Percentiles rank a stretch among this genome's conserved stretches.
phyloP scores from a whole-genome alignment of 176 grass and related monocot species.

The Cenchrus fungigraminus region DNA sequence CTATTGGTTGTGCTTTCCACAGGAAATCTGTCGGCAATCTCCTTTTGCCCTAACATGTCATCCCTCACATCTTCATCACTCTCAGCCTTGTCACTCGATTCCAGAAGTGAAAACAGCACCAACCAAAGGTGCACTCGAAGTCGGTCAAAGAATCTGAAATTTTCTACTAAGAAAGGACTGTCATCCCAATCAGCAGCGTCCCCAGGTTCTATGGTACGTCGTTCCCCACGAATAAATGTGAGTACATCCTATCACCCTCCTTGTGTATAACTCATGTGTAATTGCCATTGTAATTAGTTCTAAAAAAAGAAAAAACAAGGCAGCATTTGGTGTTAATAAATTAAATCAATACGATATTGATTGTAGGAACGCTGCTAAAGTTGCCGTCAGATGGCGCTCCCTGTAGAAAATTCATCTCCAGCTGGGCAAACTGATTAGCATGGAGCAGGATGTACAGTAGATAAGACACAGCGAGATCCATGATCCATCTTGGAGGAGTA shows the following conservation, averaged over 20 bases:
- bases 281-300: not conserved
- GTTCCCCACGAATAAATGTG: slow-evolving; percentile 55
- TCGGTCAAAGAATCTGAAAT: slow-evolving; percentile 36
- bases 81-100: slow-evolving; percentile 46
- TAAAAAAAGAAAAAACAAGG: not conserved
- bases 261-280: not conserved
- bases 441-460: not conserved
- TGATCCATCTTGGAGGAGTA: slow-evolving; percentile 30
- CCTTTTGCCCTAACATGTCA: slow-evolving; percentile 36
- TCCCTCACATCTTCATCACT: slow-evolving; percentile 48
- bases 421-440: not conserved
- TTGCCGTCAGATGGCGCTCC: not conserved
- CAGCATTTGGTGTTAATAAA: not conserved
- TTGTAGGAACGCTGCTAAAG: slow-evolving; percentile 28
- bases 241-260: slow-evolving; percentile 28
- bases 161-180: slow-evolving; percentile 30
- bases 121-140: slow-evolving; percentile 13
- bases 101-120: slow-evolving; percentile 37
- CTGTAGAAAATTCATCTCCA: not conserved
- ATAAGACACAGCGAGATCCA: slow-evolving; percentile 1
- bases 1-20: slow-evolving; percentile 23
- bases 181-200: slow-evolving; percentile 4
- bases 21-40: slow-evolving; percentile 43
- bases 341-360: not conserved
- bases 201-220: not conserved